A percentile compares a stretch with the other conserved stretches of the same genome.
Conservation (phyloP, 805 yeast genomes). For the Saccharomyces mikatae region DNA sequence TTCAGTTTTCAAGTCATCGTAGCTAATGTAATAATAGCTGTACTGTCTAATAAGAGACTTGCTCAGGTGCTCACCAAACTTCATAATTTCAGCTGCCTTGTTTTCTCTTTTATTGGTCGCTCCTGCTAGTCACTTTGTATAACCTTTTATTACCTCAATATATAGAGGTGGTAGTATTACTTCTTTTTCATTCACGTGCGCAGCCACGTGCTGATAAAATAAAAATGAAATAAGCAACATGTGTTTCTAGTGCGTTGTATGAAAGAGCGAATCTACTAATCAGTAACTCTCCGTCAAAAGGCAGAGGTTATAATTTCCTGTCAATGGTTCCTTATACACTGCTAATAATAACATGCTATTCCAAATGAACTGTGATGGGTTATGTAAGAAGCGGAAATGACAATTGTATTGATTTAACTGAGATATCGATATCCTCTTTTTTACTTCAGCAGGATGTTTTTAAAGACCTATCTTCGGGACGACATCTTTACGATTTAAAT, state of each 20-base stretch:
- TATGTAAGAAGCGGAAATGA: not conserved
- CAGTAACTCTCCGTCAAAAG: not conserved
- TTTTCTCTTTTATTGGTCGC: not conserved
- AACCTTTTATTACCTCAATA: not conserved
- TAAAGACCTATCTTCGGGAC: not conserved
- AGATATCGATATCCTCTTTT: not conserved
- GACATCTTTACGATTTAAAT: not conserved
- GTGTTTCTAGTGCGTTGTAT: not conserved
- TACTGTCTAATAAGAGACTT: slow-evolving; percentile 86
- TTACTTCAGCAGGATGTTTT: not conserved
- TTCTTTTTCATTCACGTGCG: not conserved
- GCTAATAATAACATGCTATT: not conserved
- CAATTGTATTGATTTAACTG: not conserved
- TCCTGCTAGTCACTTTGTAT: not conserved
- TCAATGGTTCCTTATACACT: no score
- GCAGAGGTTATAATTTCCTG: not conserved
- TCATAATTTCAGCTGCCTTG: slow-evolving; percentile 42
- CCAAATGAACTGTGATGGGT: not conserved
- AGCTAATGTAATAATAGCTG: slow-evolving; percentile 81
- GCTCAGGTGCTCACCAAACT: slow-evolving; percentile 90
- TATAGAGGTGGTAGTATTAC: not conserved
- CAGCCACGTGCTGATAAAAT: not conserved
- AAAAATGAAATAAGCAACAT: not conserved
- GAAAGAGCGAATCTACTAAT: not conserved
- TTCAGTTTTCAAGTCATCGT: slow-evolving; percentile 82